Percentiles rank a stretch among this genome's conserved stretches.
These are phyloP conservation scores for Violaceomyces palustris DNA, from an alignment of 1,284 basidiomycete genomes.

Conservation along the genomic window DNA sequence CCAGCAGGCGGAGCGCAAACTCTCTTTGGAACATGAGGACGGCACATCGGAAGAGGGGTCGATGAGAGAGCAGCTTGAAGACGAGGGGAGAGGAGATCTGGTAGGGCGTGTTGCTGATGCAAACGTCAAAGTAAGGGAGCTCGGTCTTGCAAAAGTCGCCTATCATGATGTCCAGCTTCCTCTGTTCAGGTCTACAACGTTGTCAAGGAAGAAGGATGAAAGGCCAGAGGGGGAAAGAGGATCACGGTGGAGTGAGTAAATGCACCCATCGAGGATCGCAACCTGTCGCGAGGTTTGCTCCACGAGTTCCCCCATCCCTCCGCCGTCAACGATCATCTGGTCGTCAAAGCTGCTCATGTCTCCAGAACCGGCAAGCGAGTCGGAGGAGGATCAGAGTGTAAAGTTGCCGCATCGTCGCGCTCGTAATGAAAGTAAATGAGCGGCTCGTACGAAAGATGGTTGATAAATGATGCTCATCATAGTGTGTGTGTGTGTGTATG, in stretches of 20 bases:
- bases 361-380: too few relatives aligned
- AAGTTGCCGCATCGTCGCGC: constrained; percentile 39
- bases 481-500: too few relatives aligned
- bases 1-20: constrained; percentile 88
- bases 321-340: too few relatives aligned
- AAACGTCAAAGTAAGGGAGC: constrained; percentile 95
- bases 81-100: constrained; percentile 97
- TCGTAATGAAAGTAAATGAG: constrained; percentile 31
- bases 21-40: constrained; percentile 99
- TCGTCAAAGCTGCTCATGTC: too few relatives aligned
- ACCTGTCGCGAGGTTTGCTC: too few relatives aligned
- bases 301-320: too few relatives aligned
- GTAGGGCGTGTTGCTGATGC: constrained; percentile 98
- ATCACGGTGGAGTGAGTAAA: constrained; percentile 2
- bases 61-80: constrained; percentile 92
- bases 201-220: not conserved
- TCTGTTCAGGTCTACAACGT: constrained; percentile 73
- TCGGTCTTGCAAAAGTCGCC: constrained; percentile 97
- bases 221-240: too few relatives aligned
- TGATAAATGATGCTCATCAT: constrained; percentile 33
- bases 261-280: too few relatives aligned
- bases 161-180: constrained; percentile 87
- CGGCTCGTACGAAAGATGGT: constrained; percentile 43
- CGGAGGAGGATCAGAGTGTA: constrained; percentile 9
- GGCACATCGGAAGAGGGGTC: constrained; percentile 84